phyloP scores from a whole-genome alignment of 192 early-diverging fungal genomes.

The Helicostylum pulchrum region DNA sequence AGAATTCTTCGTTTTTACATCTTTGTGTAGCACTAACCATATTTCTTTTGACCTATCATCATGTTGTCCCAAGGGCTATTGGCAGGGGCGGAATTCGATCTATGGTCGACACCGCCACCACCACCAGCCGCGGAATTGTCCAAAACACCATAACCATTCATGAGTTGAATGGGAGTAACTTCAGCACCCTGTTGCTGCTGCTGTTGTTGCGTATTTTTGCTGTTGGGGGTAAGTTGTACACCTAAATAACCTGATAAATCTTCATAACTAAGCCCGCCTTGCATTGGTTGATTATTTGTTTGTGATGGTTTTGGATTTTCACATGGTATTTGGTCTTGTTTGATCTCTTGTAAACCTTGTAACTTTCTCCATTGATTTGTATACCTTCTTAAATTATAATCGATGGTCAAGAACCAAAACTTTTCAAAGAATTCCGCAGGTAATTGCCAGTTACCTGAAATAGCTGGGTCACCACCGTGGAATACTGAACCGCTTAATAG shows the following conservation, averaged over 20 bases:
- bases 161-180: background rate
- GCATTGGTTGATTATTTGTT: no score
- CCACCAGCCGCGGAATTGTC: background rate
- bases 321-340: no score
- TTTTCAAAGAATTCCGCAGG: constrained; percentile 32
- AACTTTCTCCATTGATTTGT: constrained; percentile 8
- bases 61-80: constrained; percentile 2
- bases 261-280: background rate
- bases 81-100: background rate
- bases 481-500: constrained; percentile 23
- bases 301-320: no score
- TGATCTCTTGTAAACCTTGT: background rate
- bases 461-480: constrained; percentile 34
- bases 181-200: background rate
- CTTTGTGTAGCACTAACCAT: background rate
- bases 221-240: background rate
- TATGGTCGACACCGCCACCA: background rate
- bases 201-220: constrained; percentile 3
- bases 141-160: background rate
- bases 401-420: constrained; percentile 31
- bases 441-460: constrained; percentile 34
- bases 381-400: constrained; percentile 22
- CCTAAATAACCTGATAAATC: constrained; percentile 5
- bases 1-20: background rate
- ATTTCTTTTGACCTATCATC: constrained; percentile 11